Conservation (phyloP, 805 yeast species). For the Sungouiozyma ichnusensis region DNA sequence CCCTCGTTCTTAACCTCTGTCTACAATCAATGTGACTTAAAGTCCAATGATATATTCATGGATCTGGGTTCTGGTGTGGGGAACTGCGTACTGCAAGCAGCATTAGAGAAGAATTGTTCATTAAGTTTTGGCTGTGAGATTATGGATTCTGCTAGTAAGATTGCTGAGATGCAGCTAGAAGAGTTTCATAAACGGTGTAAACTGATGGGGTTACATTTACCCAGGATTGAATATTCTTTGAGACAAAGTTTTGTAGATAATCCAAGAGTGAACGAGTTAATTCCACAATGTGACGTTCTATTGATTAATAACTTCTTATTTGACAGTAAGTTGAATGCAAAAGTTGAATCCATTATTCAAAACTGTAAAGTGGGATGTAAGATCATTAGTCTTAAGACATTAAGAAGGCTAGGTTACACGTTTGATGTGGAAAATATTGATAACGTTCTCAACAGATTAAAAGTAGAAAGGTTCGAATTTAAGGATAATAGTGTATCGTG, state of each 20-base stretch:
- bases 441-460: slow-evolving; percentile 52
- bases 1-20: slow-evolving; percentile 67
- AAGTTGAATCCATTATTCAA: slow-evolving; percentile 53
- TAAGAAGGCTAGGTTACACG: slow-evolving; percentile 64
- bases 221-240: slow-evolving; percentile 47
- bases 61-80: slow-evolving; percentile 95
- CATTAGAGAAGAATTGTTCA: slow-evolving; percentile 71
- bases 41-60: slow-evolving; percentile 49
- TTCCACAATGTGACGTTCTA: slow-evolving; percentile 58
- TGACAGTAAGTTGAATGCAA: slow-evolving; percentile 59
- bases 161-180: slow-evolving; percentile 49
- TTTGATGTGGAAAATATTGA: slow-evolving; percentile 44
- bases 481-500: slow-evolving; percentile 73
- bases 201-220: slow-evolving; percentile 54
- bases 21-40: slow-evolving; percentile 47
- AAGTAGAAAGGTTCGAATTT: slow-evolving; percentile 53
- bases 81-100: slow-evolving; percentile 81
- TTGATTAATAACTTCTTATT: slow-evolving; percentile 78
- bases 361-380: slow-evolving; percentile 64
- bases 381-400: slow-evolving; percentile 67
- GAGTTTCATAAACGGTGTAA: slow-evolving; percentile 51
- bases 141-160: slow-evolving; percentile 68
- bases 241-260: slow-evolving; percentile 65
- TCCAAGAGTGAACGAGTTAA: slow-evolving; percentile 39
- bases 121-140: slow-evolving; percentile 80